Evolutionary conservation across 805 yeast species (phyloP).

Genomic region (Candida sanyiensis): DNA sequence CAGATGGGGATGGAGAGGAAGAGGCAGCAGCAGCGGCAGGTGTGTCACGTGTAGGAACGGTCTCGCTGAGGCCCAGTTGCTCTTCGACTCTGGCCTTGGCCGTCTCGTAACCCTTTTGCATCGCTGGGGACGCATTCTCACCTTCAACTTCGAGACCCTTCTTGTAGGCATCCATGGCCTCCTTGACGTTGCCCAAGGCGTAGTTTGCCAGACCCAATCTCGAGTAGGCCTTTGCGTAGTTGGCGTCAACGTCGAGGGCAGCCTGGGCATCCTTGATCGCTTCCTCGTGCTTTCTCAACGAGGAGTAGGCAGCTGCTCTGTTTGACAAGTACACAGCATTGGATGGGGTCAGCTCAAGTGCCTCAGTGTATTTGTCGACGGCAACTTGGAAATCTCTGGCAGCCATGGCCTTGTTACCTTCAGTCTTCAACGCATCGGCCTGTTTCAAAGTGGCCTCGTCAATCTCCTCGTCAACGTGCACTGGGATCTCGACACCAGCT

Average conservation of each 20-base stretch:
- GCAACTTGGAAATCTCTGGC: conserved; percentile 65
- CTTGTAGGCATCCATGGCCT: conserved; percentile 85
- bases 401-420: conserved; percentile 90
- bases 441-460: conserved; percentile 50
- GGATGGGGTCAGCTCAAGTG: conserved; percentile 59
- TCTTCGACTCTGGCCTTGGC: conserved; percentile 85
- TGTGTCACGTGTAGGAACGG: conserved; percentile 18
- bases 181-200: conserved; percentile 91
- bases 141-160: conserved; percentile 87
- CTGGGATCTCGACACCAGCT: conserved; percentile 32
- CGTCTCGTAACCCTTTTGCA: conserved; percentile 90
- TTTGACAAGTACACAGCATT: conserved; percentile 87
- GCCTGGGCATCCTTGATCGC: conserved; percentile 81
- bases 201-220: conserved; percentile 91
- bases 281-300: conserved; percentile 61
- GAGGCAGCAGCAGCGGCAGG: conserved; percentile 26
- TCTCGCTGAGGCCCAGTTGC: conserved; percentile 43
- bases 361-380: conserved; percentile 70
- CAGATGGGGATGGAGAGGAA: conserved; percentile 12
- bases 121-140: conserved; percentile 74
- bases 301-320: conserved; percentile 95
- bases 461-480: conserved; percentile 36
- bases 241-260: conserved; percentile 74
- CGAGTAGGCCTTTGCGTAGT: conserved; percentile 88
- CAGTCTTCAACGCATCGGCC: conserved; percentile 81